Percentiles rank a stretch among this genome's conserved stretches.
phyloP scores from a whole-genome alignment of 2,329 filamentous ascomycete genomes.

The Calycina marina region DNA sequence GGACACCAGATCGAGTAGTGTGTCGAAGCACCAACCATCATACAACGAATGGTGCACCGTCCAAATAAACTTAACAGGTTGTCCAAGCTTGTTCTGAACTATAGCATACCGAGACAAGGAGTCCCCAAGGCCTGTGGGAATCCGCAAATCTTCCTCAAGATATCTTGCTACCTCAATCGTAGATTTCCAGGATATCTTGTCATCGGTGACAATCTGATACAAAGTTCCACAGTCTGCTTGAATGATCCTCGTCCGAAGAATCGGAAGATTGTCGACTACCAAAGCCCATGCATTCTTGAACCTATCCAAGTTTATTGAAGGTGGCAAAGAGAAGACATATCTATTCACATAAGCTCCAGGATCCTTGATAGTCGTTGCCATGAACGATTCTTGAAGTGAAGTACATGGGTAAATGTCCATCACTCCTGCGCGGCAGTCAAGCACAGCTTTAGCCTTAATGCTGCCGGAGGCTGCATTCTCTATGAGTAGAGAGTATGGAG shows the following conservation, averaged over 20 bases:
- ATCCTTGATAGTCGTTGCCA: conserved; percentile 22
- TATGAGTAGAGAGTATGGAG: background rate
- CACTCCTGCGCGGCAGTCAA: conserved; percentile 7
- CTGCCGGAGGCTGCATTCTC: background rate
- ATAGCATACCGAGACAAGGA: conserved; percentile 4
- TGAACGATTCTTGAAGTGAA: conserved; percentile 24
- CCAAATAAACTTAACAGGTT: conserved; percentile 1
- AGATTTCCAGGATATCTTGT: conserved; percentile 3
- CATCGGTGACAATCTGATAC: conserved; percentile 10
- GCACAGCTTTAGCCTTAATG: background rate
- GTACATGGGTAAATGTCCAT: conserved; percentile 27
- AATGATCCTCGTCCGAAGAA: conserved; percentile 23
- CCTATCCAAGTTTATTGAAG: conserved; percentile 8
- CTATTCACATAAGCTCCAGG: conserved; percentile 24
- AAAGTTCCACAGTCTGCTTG: conserved; percentile 2
- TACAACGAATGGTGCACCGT: conserved; percentile 39
- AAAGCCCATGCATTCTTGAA: conserved; percentile 18
- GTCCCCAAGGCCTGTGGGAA: conserved; percentile 2
- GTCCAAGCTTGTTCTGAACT: conserved; percentile 1
- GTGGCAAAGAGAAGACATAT: conserved; percentile 9
- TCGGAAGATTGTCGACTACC: conserved; percentile 11
- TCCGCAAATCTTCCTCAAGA: conserved; percentile 1
- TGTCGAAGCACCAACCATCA: conserved; percentile 44
- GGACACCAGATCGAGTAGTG: conserved; percentile 1
- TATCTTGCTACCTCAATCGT: conserved; percentile 2